Percentiles rank a stretch among this genome's conserved stretches.
These are phyloP conservation scores for Piper longum DNA, from an alignment of 164 flowering plant species.

Conservation along the genomic window DNA sequence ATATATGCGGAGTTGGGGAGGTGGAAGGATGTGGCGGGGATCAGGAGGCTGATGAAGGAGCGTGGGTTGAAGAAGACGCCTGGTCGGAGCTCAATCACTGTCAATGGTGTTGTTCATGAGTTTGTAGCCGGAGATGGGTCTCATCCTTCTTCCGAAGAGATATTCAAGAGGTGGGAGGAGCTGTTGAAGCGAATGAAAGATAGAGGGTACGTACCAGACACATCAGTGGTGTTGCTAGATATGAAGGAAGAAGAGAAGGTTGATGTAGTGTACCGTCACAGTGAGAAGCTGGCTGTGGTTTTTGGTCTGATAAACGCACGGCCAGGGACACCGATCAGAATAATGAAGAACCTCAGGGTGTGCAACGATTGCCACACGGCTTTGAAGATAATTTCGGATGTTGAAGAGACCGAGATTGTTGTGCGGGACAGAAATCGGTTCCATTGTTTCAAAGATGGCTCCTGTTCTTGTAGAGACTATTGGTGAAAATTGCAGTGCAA, in stretches of 20 bases:
- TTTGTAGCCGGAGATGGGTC: constrained; percentile 51
- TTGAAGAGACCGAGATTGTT: constrained; percentile 29
- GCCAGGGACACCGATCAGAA: constrained; percentile 32
- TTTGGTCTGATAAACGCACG: constrained; percentile 41
- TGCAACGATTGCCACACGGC: constrained; percentile 59
- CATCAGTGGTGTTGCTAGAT: constrained; percentile 43
- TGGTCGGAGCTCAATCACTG: constrained; percentile 40
- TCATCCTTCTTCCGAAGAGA: constrained; percentile 34
- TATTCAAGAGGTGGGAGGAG: constrained; percentile 32
- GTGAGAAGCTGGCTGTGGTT: constrained; percentile 50
- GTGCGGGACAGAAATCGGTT: constrained; percentile 56
- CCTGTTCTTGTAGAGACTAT: constrained; percentile 46
- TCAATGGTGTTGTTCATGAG: constrained; percentile 39
- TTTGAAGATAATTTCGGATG: constrained; percentile 32
- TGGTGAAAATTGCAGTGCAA: constrained; percentile 4
- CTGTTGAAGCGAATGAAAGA: constrained; percentile 28
- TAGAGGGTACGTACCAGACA: constrained; percentile 42
- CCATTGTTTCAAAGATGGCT: constrained; percentile 47
- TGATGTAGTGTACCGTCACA: constrained; percentile 38
- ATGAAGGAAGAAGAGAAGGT: constrained; percentile 41
- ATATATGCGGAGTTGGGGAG: constrained; percentile 42
- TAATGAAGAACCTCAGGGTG: constrained; percentile 59
- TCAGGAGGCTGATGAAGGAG: constrained; percentile 42
- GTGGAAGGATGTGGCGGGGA: constrained; percentile 46
- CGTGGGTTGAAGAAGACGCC: constrained; percentile 48